phyloP scores from a whole-genome alignment of 2,329 filamentous ascomycete genomes.

The Colletotrichum somersetense region DNA sequence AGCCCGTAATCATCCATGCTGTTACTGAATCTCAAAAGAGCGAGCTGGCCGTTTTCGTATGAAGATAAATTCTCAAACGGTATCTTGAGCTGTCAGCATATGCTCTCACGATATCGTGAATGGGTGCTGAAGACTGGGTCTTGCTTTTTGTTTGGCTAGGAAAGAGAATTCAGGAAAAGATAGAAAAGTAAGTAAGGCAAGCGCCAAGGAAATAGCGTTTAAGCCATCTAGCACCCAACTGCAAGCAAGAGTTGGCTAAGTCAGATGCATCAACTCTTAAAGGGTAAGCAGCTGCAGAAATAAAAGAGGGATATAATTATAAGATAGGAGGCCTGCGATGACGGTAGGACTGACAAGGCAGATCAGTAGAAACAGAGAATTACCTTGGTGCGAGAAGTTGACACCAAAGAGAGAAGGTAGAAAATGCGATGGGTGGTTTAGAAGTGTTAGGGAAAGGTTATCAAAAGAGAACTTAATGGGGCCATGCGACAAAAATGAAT shows the following conservation, averaged over 20 bases:
- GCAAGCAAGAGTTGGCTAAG: background rate
- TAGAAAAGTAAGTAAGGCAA: background rate
- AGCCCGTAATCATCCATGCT: conserved; percentile 2
- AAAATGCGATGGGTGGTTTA: background rate
- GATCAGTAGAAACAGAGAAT: too few species aligned
- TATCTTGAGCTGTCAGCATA: conserved; percentile 23
- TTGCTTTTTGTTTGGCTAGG: background rate
- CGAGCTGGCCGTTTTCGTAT: conserved; percentile 27
- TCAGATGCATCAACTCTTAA: background rate
- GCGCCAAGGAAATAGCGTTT: background rate
- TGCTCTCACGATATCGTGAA: background rate
- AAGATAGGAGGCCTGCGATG: background rate
- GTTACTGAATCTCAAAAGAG: conserved; percentile 19
- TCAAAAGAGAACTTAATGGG: background rate
- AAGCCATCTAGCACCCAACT: too few species aligned
- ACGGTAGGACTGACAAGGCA: background rate
- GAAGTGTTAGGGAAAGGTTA: background rate
- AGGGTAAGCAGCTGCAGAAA: background rate
- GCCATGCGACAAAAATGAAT: background rate
- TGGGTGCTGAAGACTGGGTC: background rate
- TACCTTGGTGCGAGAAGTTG: background rate
- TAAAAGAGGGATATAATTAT: background rate
- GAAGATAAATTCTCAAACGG: conserved; percentile 24
- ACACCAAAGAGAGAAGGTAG: background rate
- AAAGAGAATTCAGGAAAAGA: background rate